A percentile compares a stretch with the other conserved stretches of the same genome.
phyloP scores from a whole-genome alignment of 2,329 filamentous ascomycete species.

The Davidsoniella australis region DNA sequence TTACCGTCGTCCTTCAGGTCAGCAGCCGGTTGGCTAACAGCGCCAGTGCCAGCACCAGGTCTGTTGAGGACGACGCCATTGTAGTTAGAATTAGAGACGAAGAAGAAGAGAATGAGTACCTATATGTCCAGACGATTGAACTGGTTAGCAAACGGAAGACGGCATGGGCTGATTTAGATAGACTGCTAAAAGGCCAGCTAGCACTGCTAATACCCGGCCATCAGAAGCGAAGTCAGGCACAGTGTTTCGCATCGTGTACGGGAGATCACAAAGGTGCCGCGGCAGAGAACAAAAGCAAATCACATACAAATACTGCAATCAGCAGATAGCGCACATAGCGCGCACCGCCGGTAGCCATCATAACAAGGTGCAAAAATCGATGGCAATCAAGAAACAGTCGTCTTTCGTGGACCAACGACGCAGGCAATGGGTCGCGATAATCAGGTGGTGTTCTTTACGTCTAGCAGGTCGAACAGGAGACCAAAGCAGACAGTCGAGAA shows the following conservation, averaged over 20 bases:
- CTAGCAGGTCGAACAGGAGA: too few relatives aligned
- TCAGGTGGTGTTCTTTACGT: neutral
- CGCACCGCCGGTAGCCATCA: slow-evolving; percentile 50
- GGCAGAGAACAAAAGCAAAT: slow-evolving; percentile 12
- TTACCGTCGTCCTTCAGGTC: slow-evolving; percentile 13
- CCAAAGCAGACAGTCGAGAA: neutral
- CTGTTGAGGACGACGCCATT: slow-evolving; percentile 19
- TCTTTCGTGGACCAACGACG: neutral
- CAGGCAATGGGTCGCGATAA: neutral
- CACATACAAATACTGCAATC: slow-evolving; percentile 66
- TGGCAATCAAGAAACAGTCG: neutral
- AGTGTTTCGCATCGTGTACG: neutral
- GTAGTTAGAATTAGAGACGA: slow-evolving; percentile 47
- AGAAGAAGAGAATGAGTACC: slow-evolving; percentile 61
- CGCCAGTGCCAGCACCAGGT: slow-evolving; percentile 16
- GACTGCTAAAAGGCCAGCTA: neutral
- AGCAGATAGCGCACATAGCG: slow-evolving; percentile 64
- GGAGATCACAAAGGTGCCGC: neutral
- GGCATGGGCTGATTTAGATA: too few relatives aligned
- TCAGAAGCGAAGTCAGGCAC: neutral
- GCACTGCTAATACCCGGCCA: too few relatives aligned
- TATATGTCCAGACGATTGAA: slow-evolving; percentile 17
- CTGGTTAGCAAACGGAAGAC: neutral
- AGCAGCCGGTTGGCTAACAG: slow-evolving; percentile 12
- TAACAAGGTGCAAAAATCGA: slow-evolving; percentile 15